Base-by-base conservation (phyloP, 441 rosid genomes). In the Mallotus japonicus region DNA sequence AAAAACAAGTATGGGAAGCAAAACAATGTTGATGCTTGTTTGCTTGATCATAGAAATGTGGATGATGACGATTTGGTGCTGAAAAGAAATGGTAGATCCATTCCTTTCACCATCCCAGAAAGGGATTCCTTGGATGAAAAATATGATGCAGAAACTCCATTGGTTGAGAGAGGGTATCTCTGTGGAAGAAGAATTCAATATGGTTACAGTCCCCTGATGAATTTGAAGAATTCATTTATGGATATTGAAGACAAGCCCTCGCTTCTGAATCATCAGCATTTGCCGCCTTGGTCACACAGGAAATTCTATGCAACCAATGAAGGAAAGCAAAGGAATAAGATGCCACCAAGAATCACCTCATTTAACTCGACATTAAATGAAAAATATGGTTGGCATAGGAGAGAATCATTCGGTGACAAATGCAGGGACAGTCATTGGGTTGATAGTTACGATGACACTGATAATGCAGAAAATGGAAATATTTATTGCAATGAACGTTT, bases 181-280 rank as follows among this genome's bases (percentile, higher is more conserved):
- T 71, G 62, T 74, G 80, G 75, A 59, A 75, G 79, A 81, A 82
- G 81, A 69, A 72, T 54, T 69, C 77, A 82, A 75, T 69, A 67
- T 69, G 50, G 28, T 37, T 66, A 72, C 70, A 42, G 79, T 37
- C 71, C 79, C 66, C 69, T 69, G n/a, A 64, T 79, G 75, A 72
- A 78, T 76, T 57, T 74, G 80, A 85, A 80, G 72, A 75, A 78
- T 49, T 76, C 79, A 62, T 54, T 73, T 58, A 74, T 70, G 75
- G 85, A 78, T 63, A 75, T 46, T 62, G 85, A 77, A 65, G 80
- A 76, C 62, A 82, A 73, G 22, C 77, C 60, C 72, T 55, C 19
- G 73, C 73, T 12, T 61, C 20, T 46, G 56, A 69, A 77, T 79
- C 62, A 9, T 65, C 77, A 75, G 74, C 70, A 69, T 58, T 71